Percentiles rank a stretch among this genome's conserved stretches.
Evolutionary conservation across 495 filamentous ascomycete species (phyloP).

Genomic region (Thozetella sp.): DNA sequence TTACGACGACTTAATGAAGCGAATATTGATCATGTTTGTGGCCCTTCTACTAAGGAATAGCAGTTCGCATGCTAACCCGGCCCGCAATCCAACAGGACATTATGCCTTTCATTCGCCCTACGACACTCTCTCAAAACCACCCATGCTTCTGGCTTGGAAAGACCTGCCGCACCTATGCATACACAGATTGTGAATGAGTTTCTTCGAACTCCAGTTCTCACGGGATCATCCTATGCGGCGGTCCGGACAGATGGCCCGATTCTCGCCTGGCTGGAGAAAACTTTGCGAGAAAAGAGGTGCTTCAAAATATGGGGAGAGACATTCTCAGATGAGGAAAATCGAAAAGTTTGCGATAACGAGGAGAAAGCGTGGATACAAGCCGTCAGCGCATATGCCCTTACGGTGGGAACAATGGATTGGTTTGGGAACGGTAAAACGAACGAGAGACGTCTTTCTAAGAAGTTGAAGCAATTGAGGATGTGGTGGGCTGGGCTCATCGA

Average conservation of each 20-base stretch:
- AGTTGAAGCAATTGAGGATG: neutral
- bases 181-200: neutral
- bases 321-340: neutral
- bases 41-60: too few relatives aligned
- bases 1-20: neutral
- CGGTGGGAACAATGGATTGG: neutral
- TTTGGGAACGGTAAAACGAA: neutral
- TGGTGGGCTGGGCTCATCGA: neutral
- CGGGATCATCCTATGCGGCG: neutral
- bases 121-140: neutral
- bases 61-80: too few relatives aligned
- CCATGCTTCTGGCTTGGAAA: neutral
- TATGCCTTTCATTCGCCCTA: neutral
- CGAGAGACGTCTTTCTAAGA: neutral
- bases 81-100: neutral
- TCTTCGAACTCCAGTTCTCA: neutral
- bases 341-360: neutral
- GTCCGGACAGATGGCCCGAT: neutral
- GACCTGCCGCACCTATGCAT: neutral
- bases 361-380: neutral
- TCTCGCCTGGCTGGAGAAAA: neutral
- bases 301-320: neutral
- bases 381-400: neutral
- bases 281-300: neutral
- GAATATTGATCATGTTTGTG: slow-evolving; percentile 1